Evolutionary conservation across 2,329 filamentous ascomycete genomes (phyloP).

Genomic region (Colletotrichum lini): DNA sequence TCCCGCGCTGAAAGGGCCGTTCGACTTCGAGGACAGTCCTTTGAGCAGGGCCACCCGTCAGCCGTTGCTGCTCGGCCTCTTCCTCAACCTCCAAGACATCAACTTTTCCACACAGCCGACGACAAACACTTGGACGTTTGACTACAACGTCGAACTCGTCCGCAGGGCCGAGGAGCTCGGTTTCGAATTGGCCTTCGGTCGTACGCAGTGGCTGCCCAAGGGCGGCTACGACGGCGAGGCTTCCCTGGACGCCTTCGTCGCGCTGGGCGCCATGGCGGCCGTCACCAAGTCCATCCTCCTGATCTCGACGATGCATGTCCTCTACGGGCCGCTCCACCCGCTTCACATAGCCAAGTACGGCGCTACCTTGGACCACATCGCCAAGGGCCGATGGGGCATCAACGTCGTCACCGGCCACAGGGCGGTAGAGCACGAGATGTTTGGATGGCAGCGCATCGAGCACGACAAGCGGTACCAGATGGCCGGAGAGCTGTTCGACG

Average conservation of each 20-base stretch:
- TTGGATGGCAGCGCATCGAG: too few relatives aligned
- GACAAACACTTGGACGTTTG: constrained; percentile 9
- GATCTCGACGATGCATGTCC: too few relatives aligned
- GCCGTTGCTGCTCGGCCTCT: not conserved
- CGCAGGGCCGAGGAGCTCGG: constrained; percentile 13
- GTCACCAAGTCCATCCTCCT: too few relatives aligned
- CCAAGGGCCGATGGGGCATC: constrained; percentile 22
- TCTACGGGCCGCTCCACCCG: constrained; percentile 4
- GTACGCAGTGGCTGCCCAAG: constrained; percentile 24
- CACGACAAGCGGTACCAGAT: not conserved
- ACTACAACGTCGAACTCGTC: constrained; percentile 23
- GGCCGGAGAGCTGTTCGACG: constrained; percentile 69
- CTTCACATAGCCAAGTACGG: constrained; percentile 27
- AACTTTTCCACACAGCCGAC: constrained; percentile 19
- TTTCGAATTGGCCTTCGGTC: constrained; percentile 23
- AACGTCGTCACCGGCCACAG: too few relatives aligned
- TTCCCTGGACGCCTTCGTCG: constrained; percentile 18
- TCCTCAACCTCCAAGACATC: constrained; percentile 27
- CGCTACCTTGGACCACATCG: constrained; percentile 12
- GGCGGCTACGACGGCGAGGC: constrained; percentile 25
- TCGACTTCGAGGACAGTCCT: too few relatives aligned
- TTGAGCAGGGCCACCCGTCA: too few relatives aligned
- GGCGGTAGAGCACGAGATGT: too few relatives aligned
- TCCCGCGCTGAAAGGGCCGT: too few relatives aligned
- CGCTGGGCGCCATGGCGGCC: constrained; percentile 14